Base-by-base conservation (phyloP, 1,284 basidiomycete genomes). In the Rhodotorula sp. region DNA sequence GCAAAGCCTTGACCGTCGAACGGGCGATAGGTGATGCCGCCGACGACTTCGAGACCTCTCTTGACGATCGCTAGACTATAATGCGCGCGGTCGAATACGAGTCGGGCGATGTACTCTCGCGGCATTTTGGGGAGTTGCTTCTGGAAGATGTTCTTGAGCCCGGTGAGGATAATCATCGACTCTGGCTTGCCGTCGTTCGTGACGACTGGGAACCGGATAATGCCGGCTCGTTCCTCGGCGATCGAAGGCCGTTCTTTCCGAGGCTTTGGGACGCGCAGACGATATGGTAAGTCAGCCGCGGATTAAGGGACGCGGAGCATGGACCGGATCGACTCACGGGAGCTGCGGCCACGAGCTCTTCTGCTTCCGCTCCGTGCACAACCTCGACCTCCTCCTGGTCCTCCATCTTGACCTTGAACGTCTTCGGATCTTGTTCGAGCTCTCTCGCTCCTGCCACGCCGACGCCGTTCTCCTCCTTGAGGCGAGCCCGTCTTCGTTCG, bases 61-160 rank as follows among this genome's bases (percentile, higher is more conserved):
- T 98, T 98, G 79, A 98, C 90, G 79, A 99, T 98, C 5, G 94
- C 95, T 70, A 99, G 86, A 56, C 88, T 88, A 79, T 90, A 90
- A 59, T 96, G 96, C 78, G 95, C 96, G 54, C 86, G 84, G 80
- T 99, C 95, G 74, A 94, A 91, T 0, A 99, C 95, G 22, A 99
- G 85, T 49, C 96, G 87, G 1, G 96, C 93, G 75, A 99, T 99
- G 79, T 99, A 99, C 80, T 99, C 96, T 78, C 94, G 85, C 29
- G 96, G 96, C 96, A 99, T 99, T 82, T 98, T 98, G 14, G 96
- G 96, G 10, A 99, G 83, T 80, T 99, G 96, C 74, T 93, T 92
- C 80, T 97, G 95, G 79, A 99, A 99, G 33, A 99, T 87, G 33
- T 93, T 95, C 83, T 98, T 99, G 71, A 98, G 85, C 18, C 94